These are phyloP conservation scores for Punica granatum DNA, from an alignment of 345 rosid genomes.

Conservation along the genomic window DNA sequence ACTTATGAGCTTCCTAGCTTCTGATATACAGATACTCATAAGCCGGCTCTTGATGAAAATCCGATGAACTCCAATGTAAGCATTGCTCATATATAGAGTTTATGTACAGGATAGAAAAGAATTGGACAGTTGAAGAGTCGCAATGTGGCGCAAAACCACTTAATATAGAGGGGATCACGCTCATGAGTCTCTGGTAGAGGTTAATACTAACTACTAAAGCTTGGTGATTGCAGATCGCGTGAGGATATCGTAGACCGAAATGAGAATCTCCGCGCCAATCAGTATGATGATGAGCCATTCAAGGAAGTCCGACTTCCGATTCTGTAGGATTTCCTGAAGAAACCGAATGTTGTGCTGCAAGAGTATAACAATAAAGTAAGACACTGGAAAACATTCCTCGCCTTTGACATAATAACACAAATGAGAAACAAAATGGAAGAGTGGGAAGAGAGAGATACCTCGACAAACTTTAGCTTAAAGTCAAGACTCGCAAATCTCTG, in stretches of 20 bases:
- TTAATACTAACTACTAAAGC: conserved; percentile 7
- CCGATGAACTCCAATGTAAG: too few species aligned
- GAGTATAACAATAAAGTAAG: neutral
- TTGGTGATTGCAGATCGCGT: conserved; percentile 9
- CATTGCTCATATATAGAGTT: too few species aligned
- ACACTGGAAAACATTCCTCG: neutral
- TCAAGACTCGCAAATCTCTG: conserved; percentile 90
- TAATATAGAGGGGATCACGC: neutral
- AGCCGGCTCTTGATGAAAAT: too few species aligned
- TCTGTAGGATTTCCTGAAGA: conserved; percentile 93
- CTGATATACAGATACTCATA: too few species aligned
- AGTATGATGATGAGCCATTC: conserved; percentile 92
- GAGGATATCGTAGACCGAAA: conserved; percentile 53
- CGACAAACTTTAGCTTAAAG: conserved; percentile 86
- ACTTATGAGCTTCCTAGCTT: too few species aligned
- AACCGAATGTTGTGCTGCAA: conserved; percentile 91
- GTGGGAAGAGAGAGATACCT: conserved; percentile 32
- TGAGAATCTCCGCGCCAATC: conserved; percentile 70
- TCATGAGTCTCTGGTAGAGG: neutral
- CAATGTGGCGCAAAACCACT: neutral
- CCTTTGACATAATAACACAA: neutral
- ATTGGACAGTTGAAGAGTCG: neutral
- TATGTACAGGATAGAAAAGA: too few species aligned
- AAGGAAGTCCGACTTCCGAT: conserved; percentile 85
- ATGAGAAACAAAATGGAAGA: neutral